Percentiles rank a stretch among this genome's conserved stretches.
These are phyloP conservation scores for Globisporangium nodosum DNA, from an alignment of 352 stramenopile species.

Conservation along the genomic window DNA sequence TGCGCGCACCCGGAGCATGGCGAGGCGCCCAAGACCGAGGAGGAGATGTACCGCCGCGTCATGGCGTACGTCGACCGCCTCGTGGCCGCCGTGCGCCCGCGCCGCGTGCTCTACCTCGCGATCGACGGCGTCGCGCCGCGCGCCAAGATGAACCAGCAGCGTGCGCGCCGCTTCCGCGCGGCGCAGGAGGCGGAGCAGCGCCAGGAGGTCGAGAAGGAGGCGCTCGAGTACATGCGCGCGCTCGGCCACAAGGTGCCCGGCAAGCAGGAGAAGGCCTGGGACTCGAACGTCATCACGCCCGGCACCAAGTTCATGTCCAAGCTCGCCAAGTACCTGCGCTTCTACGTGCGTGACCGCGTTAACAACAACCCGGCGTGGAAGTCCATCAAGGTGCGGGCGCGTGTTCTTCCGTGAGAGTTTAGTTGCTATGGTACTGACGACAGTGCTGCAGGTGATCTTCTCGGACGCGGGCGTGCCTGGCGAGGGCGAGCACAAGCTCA, in stretches of 20 bases:
- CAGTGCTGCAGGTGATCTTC: slow-evolving; percentile 83
- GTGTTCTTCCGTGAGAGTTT: neutral
- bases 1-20: slow-evolving; percentile 96
- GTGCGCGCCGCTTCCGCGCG: slow-evolving; percentile 93
- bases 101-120: slow-evolving; percentile 94
- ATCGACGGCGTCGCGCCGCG: slow-evolving; percentile 98
- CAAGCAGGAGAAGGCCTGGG: slow-evolving; percentile 89
- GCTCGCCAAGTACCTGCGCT: slow-evolving; percentile 87
- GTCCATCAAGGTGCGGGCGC: slow-evolving; percentile 75
- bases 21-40: slow-evolving; percentile 28
- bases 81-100: slow-evolving; percentile 92
- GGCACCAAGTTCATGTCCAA: slow-evolving; percentile 95
- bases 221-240: slow-evolving; percentile 88
- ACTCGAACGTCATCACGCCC: slow-evolving; percentile 99
- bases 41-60: slow-evolving; percentile 29
- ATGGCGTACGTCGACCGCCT: slow-evolving; percentile 92
- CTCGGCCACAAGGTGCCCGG: slow-evolving; percentile 13
- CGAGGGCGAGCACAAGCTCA: slow-evolving; percentile 99
- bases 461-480: slow-evolving; percentile 95
- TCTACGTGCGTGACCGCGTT: slow-evolving; percentile 93
- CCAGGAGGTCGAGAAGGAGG: slow-evolving; percentile 89
- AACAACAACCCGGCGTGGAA: slow-evolving; percentile 93
- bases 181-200: slow-evolving; percentile 89
- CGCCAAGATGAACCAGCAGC: slow-evolving; percentile 99
- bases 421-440: neutral